Percentiles rank a stretch among this genome's conserved stretches.
phyloP scores from a whole-genome alignment of 805 yeast species.

The Cyberlindnera maclurae region DNA sequence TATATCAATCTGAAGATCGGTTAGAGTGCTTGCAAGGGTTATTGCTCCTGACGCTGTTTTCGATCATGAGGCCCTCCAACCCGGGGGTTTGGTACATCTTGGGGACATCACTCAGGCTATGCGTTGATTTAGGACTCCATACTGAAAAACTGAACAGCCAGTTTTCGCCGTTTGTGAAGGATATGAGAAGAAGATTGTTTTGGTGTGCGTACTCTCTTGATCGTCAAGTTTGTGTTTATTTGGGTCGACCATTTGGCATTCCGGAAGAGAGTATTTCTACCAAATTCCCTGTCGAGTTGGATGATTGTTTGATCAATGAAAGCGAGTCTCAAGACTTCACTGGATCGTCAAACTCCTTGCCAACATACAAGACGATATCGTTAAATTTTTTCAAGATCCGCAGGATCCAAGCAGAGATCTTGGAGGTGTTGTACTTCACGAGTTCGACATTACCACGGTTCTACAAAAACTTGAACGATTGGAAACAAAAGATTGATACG shows the following conservation, averaged over 20 bases:
- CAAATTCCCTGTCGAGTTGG: conserved; percentile 64
- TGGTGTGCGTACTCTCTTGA: conserved; percentile 90
- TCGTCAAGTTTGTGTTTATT: conserved; percentile 76
- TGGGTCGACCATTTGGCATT: conserved; percentile 84
- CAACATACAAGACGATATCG: conserved; percentile 65
- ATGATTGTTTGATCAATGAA: conserved; percentile 55
- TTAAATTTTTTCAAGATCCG: conserved; percentile 63
- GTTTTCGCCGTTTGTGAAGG: conserved; percentile 51
- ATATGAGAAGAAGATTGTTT: conserved; percentile 67
- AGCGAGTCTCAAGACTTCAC: conserved; percentile 35
- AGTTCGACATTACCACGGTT: conserved; percentile 63
- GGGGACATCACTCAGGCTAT: conserved; percentile 71
- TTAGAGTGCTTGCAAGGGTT: conserved; percentile 71
- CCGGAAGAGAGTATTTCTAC: conserved; percentile 75
- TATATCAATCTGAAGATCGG: conserved; percentile 51
- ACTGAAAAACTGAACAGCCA: conserved; percentile 43
- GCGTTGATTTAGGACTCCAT: conserved; percentile 82
- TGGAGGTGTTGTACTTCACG: conserved; percentile 60
- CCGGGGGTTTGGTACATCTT: conserved; percentile 93
- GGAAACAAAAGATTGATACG: conserved; percentile 50
- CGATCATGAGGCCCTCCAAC: conserved; percentile 80
- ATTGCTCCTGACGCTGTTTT: conserved; percentile 58
- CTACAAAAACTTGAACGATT: conserved; percentile 44
- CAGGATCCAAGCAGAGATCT: conserved; percentile 70
- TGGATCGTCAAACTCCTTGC: conserved; percentile 29